Evolutionary conservation across 257 asterid species (phyloP).

Genomic region (Plectranthus barbatus): DNA sequence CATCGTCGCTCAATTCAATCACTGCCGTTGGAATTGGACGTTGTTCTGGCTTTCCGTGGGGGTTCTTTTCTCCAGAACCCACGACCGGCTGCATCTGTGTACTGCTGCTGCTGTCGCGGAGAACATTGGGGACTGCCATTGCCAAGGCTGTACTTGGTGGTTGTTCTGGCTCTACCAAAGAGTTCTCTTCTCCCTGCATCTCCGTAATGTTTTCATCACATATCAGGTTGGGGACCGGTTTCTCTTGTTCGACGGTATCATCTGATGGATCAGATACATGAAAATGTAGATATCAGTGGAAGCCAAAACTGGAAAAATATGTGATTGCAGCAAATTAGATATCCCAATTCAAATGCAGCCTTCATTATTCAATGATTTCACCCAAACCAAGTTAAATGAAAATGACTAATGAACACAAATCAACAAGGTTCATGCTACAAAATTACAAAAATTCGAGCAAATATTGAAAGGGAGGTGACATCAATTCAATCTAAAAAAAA

Average conservation of each 20-base stretch:
- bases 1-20: constrained; percentile 59
- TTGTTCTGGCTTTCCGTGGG: not conserved
- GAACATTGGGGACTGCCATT: not conserved
- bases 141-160: not conserved
- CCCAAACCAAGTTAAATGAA: not conserved
- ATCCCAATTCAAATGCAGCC: not conserved
- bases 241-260: constrained; percentile 9
- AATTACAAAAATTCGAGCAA: not conserved
- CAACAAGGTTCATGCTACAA: not conserved
- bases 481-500: not conserved
- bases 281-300: not conserved
- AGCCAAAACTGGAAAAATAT: not conserved
- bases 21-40: constrained; percentile 15
- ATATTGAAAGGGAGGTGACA: not conserved
- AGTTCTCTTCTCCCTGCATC: not conserved
- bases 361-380: too few relatives aligned
- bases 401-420: not conserved
- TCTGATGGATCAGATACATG: constrained; percentile 19
- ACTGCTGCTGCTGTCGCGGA: too few relatives aligned
- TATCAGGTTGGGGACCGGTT: not conserved
- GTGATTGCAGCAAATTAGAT: not conserved
- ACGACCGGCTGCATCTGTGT: not conserved
- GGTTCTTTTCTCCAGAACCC: not conserved
- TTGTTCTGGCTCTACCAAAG: constrained; percentile 4
- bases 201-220: constrained; percentile 2